These are phyloP conservation scores for Physocladia obscura DNA, from an alignment of 192 early-diverging fungal species.

Conservation along the genomic window DNA sequence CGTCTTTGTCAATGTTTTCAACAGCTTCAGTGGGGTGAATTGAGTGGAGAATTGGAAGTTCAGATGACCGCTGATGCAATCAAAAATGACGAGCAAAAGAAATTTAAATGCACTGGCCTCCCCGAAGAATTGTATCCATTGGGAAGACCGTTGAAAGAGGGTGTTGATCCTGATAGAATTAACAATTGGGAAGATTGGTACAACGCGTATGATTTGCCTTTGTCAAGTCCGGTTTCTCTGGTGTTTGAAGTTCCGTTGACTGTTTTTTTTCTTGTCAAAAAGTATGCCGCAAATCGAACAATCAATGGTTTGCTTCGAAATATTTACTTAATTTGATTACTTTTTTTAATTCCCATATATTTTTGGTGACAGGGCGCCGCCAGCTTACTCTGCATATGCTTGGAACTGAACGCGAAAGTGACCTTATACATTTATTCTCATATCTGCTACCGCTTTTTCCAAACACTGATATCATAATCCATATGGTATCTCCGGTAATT, in stretches of 20 bases:
- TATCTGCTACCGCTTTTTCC: slow-evolving; percentile 48
- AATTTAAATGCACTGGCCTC: slow-evolving; percentile 45
- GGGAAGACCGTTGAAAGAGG: slow-evolving; percentile 30
- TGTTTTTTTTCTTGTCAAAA: slow-evolving; percentile 50
- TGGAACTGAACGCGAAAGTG: slow-evolving; percentile 50
- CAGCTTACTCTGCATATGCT: slow-evolving; percentile 50
- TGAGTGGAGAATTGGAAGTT: slow-evolving; percentile 37
- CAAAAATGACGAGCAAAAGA: slow-evolving; percentile 28
- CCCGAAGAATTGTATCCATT: slow-evolving; percentile 48
- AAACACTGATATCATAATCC: slow-evolving; percentile 50
- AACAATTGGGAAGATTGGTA: slow-evolving; percentile 47
- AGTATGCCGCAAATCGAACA: slow-evolving; percentile 35
- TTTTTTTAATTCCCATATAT: slow-evolving; percentile 4
- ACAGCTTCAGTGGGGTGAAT: slow-evolving; percentile 47
- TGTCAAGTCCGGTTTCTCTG: slow-evolving; percentile 47
- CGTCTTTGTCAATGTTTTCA: slow-evolving; percentile 53
- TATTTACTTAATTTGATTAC: background rate
- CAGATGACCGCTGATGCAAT: slow-evolving; percentile 30
- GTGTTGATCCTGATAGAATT: slow-evolving; percentile 33
- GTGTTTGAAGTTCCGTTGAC: slow-evolving; percentile 56
- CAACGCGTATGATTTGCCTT: slow-evolving; percentile 31
- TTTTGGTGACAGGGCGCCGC: slow-evolving; percentile 37
- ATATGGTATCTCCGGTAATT: slow-evolving; percentile 51
- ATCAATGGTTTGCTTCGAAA: slow-evolving; percentile 11
- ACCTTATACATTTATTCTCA: slow-evolving; percentile 46